A percentile compares a stretch with the other conserved stretches of the same genome.
Conservation (phyloP, 2,329 filamentous ascomycete genomes). For the Fusarium incarnatum region DNA sequence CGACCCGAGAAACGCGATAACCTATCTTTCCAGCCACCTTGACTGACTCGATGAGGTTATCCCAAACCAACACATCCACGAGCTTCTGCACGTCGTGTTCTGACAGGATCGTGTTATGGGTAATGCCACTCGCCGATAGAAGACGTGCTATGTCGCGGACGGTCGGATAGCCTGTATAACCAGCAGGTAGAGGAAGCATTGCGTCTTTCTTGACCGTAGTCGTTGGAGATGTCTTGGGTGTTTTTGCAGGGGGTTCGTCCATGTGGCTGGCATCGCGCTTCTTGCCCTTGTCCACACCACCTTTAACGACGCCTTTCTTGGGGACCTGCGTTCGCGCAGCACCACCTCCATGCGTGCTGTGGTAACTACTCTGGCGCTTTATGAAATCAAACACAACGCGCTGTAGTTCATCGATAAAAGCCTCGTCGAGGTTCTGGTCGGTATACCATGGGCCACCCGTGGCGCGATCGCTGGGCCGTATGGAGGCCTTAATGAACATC, state of each 20-base stretch:
- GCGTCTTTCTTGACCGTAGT: slow-evolving; percentile 50
- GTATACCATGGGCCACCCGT: slow-evolving; percentile 96
- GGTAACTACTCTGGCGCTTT: slow-evolving; percentile 77
- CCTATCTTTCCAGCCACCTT: slow-evolving; percentile 61
- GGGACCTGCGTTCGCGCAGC: slow-evolving; percentile 59
- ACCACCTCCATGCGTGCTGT: slow-evolving; percentile 54
- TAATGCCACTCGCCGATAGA: slow-evolving; percentile 75
- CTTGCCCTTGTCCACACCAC: slow-evolving; percentile 58
- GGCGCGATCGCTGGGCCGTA: slow-evolving; percentile 88
- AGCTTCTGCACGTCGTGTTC: slow-evolving; percentile 86
- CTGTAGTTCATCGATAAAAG: slow-evolving; percentile 83
- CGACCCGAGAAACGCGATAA: slow-evolving; percentile 65
- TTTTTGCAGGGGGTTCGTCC: slow-evolving; percentile 48
- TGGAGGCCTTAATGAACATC: slow-evolving; percentile 92
- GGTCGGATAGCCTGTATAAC: slow-evolving; percentile 84
- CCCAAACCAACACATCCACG: slow-evolving; percentile 88
- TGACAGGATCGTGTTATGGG: slow-evolving; percentile 76
- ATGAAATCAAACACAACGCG: slow-evolving; percentile 80
- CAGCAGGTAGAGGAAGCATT: slow-evolving; percentile 68
- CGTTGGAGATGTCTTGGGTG: slow-evolving; percentile 40
- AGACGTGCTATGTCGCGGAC: slow-evolving; percentile 80
- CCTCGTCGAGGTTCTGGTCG: slow-evolving; percentile 88
- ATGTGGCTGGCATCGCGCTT: slow-evolving; percentile 63
- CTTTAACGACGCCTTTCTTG: slow-evolving; percentile 67
- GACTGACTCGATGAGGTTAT: slow-evolving; percentile 81